Evolutionary conservation across 176 grass and related monocot species (phyloP).

Genomic region (Typha latifolia): DNA sequence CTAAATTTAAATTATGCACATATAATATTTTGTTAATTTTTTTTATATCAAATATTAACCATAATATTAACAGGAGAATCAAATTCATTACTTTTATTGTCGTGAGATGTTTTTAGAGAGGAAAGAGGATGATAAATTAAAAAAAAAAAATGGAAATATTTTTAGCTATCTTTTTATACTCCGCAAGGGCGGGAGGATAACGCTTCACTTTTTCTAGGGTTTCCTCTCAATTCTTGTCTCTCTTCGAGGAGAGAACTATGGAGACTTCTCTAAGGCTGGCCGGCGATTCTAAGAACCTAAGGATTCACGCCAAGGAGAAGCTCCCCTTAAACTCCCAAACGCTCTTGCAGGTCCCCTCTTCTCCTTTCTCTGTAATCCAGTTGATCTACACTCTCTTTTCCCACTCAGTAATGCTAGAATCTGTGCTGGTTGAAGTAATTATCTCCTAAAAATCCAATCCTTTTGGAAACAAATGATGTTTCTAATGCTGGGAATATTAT

Average conservation of each 20-base stretch:
- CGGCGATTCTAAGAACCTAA: slow-evolving; percentile 36
- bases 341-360: slow-evolving; percentile 43
- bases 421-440: not conserved
- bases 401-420: no score
- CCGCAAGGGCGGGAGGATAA: not conserved
- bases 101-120: no score
- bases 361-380: not conserved
- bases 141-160: no score
- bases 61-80: no score
- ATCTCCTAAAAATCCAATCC: no score
- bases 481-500: not conserved
- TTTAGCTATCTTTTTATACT: no score
- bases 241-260: slow-evolving; percentile 21
- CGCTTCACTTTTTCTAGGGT: not conserved
- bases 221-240: not conserved
- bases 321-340: slow-evolving; percentile 42
- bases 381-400: not conserved
- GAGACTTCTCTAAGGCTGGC: slow-evolving; percentile 78
- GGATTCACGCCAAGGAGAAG: slow-evolving; percentile 89
- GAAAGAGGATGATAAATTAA: no score
- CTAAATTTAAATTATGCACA: no score
- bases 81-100: no score
- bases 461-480: not conserved
- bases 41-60: no score
- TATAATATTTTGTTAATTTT: no score